Conservation (phyloP, 2,329 filamentous ascomycete genomes). For the Fusarium beomiforme region DNA sequence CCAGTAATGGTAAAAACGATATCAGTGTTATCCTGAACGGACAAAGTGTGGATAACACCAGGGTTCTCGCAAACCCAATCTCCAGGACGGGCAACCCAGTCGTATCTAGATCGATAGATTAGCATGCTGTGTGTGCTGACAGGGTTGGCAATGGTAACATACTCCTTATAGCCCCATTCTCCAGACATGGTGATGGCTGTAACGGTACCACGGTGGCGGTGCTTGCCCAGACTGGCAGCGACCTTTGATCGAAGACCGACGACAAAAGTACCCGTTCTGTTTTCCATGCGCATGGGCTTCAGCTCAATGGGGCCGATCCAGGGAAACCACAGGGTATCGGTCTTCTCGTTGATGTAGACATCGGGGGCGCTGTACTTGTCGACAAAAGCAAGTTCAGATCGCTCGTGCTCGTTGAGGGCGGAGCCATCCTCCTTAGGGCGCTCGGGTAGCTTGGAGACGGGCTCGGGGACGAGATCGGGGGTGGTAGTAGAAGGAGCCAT, state of each 20-base stretch:
- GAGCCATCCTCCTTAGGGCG: slow-evolving; percentile 17
- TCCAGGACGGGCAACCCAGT: slow-evolving; percentile 39
- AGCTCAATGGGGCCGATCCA: slow-evolving; percentile 33
- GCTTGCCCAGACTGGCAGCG: slow-evolving; percentile 30
- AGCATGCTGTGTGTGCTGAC: not conserved
- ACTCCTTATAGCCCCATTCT: slow-evolving; percentile 40
- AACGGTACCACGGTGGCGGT: slow-evolving; percentile 30
- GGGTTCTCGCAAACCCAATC: slow-evolving; percentile 42
- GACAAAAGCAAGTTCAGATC: slow-evolving; percentile 34
- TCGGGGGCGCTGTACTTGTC: slow-evolving; percentile 43
- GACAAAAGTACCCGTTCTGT: slow-evolving; percentile 30
- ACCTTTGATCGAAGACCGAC: slow-evolving; percentile 27
- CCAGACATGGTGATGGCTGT: slow-evolving; percentile 37
- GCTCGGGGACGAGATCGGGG: slow-evolving; percentile 17
- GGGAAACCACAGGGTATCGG: slow-evolving; percentile 37
- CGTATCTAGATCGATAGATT: slow-evolving; percentile 27
- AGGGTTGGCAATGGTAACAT: not conserved
- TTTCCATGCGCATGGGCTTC: slow-evolving; percentile 34
- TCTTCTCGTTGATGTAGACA: slow-evolving; percentile 36
- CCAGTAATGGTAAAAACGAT: slow-evolving; percentile 41
- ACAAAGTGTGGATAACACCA: slow-evolving; percentile 39
- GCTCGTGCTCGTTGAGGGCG: slow-evolving; percentile 10
- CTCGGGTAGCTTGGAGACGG: slow-evolving; percentile 14
- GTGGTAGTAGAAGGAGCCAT: slow-evolving; percentile 28
- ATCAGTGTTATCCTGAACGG: slow-evolving; percentile 35